Evolutionary conservation across 805 yeast genomes (phyloP).

Genomic region (Nematodospora valgi): DNA sequence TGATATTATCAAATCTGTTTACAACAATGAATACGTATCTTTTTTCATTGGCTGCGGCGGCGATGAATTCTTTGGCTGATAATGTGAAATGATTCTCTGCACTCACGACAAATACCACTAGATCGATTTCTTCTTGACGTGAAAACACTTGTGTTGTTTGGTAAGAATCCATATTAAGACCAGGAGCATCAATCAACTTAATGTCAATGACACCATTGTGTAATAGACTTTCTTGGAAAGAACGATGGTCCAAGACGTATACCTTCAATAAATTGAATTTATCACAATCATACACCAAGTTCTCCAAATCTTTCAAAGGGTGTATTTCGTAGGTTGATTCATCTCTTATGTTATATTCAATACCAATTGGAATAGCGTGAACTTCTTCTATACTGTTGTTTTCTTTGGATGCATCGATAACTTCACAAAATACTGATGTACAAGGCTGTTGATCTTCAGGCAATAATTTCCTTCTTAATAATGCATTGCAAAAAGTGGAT

Average conservation of each 20-base stretch:
- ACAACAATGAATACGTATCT: constrained; percentile 91
- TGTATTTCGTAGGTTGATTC: constrained; percentile 62
- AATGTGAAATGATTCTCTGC: constrained; percentile 95
- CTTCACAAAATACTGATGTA: constrained; percentile 94
- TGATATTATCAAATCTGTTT: constrained; percentile 84
- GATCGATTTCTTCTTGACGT: constrained; percentile 94
- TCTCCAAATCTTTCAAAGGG: constrained; percentile 54
- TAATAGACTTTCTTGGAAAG: constrained; percentile 64
- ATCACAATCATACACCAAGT: constrained; percentile 72
- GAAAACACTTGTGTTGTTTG: constrained; percentile 95
- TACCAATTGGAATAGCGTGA: constrained; percentile 70
- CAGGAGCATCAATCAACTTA: constrained; percentile 94
- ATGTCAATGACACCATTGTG: constrained; percentile 91
- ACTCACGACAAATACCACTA: constrained; percentile 92
- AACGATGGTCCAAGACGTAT: constrained; percentile 74
- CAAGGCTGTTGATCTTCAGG: constrained; percentile 99
- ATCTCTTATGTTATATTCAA: constrained; percentile 50
- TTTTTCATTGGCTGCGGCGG: constrained; percentile 87
- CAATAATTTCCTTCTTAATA: constrained; percentile 68
- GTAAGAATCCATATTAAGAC: constrained; percentile 86
- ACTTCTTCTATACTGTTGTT: constrained; percentile 82
- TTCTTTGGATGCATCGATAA: constrained; percentile 69
- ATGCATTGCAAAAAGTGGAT: constrained; percentile 90
- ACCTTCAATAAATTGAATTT: constrained; percentile 71
- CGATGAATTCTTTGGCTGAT: constrained; percentile 89